Conservation (phyloP, 768 basidiomycete species). For the Russula earlei region DNA sequence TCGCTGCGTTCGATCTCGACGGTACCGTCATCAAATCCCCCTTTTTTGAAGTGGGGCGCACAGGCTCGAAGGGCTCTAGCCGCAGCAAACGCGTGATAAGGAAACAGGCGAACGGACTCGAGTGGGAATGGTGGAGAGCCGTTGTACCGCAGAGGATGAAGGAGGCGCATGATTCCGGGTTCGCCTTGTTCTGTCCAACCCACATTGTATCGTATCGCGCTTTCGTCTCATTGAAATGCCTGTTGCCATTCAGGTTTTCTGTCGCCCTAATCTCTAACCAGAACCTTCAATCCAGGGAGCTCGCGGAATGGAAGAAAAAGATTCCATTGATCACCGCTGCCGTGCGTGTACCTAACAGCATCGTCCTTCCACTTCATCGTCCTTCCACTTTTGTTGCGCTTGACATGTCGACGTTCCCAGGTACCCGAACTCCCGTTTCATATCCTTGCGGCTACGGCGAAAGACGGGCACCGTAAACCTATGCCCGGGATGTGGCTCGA, state of each 20-base stretch:
- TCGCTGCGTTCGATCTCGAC: constrained; percentile 81
- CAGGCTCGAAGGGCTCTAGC: constrained; percentile 7
- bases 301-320: constrained; percentile 71
- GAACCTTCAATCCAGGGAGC: constrained; percentile 35
- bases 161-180: constrained; percentile 48
- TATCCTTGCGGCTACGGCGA: constrained; percentile 65
- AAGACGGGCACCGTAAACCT: constrained; percentile 76
- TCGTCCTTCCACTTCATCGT: neutral
- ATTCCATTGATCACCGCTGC: constrained; percentile 55
- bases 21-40: constrained; percentile 61
- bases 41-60: constrained; percentile 33
- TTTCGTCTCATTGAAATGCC: neutral
- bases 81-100: constrained; percentile 20
- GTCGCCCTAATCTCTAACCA: constrained; percentile 83
- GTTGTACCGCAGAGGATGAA: constrained; percentile 54
- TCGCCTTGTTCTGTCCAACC: neutral
- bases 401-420: constrained; percentile 28
- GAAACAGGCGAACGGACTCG: constrained; percentile 31
- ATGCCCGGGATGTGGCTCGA: constrained; percentile 82
- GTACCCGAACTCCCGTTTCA: constrained; percentile 67
- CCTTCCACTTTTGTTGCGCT: neutral
- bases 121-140: constrained; percentile 70
- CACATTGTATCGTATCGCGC: neutral
- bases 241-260: constrained; percentile 39
- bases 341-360: constrained; percentile 29